Evolutionary conservation across 768 basidiomycete genomes (phyloP).

Genomic region (Cubamyces lactineus): DNA sequence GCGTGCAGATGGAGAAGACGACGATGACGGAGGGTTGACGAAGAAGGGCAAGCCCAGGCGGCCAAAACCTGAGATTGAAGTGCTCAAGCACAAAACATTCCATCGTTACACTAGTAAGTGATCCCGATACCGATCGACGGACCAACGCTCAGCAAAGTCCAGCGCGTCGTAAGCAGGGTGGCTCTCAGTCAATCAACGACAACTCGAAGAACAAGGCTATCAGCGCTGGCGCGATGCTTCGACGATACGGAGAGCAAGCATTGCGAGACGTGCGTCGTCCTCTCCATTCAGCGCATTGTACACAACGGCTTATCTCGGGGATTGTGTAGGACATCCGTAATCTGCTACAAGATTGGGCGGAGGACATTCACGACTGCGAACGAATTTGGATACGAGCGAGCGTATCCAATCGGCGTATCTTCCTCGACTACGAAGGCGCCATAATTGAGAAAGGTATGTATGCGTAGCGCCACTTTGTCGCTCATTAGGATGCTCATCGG

Average conservation of each 20-base stretch:
- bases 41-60: conserved; percentile 51
- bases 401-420: conserved; percentile 83
- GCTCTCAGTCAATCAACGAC: conserved; percentile 90
- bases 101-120: conserved; percentile 95
- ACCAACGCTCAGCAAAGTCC: not conserved
- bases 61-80: conserved; percentile 77
- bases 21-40: conserved; percentile 40
- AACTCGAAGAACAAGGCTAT: conserved; percentile 91
- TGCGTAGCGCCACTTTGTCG: not conserved
- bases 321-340: conserved; percentile 80
- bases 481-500: not conserved
- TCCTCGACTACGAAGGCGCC: conserved; percentile 86
- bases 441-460: conserved; percentile 62
- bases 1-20: conserved; percentile 42
- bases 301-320: not conserved
- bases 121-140: not conserved
- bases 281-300: not conserved
- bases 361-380: conserved; percentile 86
- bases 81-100: conserved; percentile 92
- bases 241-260: conserved; percentile 94
- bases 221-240: conserved; percentile 90
- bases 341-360: conserved; percentile 82
- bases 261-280: conserved; percentile 71
- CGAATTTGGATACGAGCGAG: conserved; percentile 91
- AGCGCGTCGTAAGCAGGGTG: conserved; percentile 98